These are phyloP conservation scores for Aspergillus hiratsukae DNA, from an alignment of 2,329 filamentous ascomycete species.

Conservation along the genomic window DNA sequence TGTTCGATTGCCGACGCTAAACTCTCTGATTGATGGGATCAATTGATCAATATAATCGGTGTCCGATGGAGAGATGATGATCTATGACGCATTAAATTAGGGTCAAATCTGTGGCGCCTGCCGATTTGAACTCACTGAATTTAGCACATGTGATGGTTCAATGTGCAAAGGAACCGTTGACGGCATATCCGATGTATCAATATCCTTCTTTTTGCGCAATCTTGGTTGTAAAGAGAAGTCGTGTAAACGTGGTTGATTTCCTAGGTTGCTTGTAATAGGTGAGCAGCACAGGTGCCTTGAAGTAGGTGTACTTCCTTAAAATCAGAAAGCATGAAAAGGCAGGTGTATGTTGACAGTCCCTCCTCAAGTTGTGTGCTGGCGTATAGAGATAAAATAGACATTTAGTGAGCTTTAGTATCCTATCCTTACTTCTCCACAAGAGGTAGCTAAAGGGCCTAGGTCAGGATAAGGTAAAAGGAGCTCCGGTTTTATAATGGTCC, in stretches of 20 bases:
- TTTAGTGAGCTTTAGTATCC: background rate
- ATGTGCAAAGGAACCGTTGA: constrained; percentile 30
- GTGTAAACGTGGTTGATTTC: background rate
- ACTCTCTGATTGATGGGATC: constrained; percentile 90
- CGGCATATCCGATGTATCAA: constrained; percentile 24
- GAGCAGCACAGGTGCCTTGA: background rate
- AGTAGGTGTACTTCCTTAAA: background rate
- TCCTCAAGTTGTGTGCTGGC: background rate
- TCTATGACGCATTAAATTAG: constrained; percentile 50
- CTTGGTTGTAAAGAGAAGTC: background rate
- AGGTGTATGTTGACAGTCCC: background rate
- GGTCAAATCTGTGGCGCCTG: background rate
- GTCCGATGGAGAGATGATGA: constrained; percentile 87
- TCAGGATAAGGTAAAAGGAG: background rate
- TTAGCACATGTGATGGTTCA: constrained; percentile 36
- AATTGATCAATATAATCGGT: constrained; percentile 93
- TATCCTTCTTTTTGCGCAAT: background rate
- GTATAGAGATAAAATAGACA: background rate
- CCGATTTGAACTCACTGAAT: constrained; percentile 29
- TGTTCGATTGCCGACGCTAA: constrained; percentile 68
- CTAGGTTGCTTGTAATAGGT: background rate
- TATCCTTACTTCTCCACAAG: background rate
- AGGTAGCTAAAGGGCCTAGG: background rate
- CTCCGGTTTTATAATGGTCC: background rate
- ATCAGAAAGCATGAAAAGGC: background rate